Evolutionary conservation across 805 yeast genomes (phyloP).

Genomic region (Lachancea kluyveri): DNA sequence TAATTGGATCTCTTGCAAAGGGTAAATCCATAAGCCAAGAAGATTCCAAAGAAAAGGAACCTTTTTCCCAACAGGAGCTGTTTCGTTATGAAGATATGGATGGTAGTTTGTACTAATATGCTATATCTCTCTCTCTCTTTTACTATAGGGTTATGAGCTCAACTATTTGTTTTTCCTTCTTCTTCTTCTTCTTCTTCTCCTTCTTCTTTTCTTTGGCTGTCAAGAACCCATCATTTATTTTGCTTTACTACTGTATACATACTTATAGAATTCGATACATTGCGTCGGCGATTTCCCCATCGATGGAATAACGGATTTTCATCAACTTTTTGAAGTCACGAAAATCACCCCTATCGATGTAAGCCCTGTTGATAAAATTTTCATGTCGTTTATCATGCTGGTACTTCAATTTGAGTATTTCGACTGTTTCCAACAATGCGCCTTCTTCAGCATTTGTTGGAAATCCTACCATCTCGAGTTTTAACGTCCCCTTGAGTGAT

Average conservation of each 20-base stretch:
- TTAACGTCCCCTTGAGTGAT: slow-evolving; percentile 24
- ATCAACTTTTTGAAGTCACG: slow-evolving; percentile 16
- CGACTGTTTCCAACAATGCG: slow-evolving; percentile 20
- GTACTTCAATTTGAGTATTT: slow-evolving; percentile 27
- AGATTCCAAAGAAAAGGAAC: slow-evolving; percentile 20
- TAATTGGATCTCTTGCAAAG: slow-evolving; percentile 41
- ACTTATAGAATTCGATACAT: slow-evolving; percentile 28
- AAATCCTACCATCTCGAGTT: slow-evolving; percentile 12
- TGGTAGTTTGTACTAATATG: slow-evolving; percentile 1
- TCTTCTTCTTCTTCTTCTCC: too few species aligned
- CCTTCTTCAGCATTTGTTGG: slow-evolving; percentile 19
- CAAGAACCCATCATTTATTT: too few species aligned
- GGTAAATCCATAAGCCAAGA: too few species aligned
- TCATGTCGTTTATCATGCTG: slow-evolving; percentile 12
- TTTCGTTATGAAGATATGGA: slow-evolving; percentile 10
- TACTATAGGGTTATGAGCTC: too few species aligned
- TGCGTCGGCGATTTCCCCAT: slow-evolving; percentile 34
- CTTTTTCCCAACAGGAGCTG: slow-evolving; percentile 4
- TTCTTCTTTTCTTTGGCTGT: too few species aligned
- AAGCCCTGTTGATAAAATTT: slow-evolving; percentile 16
- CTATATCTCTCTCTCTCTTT: too few species aligned
- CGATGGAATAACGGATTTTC: slow-evolving; percentile 14
- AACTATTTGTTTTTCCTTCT: too few species aligned
- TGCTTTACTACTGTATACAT: too few species aligned
- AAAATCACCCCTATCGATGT: slow-evolving; percentile 29